A percentile compares a stretch with the other conserved stretches of the same genome.
Conservation (phyloP, 169 alveolate genomes). For the Plasmodium relictum region DNA sequence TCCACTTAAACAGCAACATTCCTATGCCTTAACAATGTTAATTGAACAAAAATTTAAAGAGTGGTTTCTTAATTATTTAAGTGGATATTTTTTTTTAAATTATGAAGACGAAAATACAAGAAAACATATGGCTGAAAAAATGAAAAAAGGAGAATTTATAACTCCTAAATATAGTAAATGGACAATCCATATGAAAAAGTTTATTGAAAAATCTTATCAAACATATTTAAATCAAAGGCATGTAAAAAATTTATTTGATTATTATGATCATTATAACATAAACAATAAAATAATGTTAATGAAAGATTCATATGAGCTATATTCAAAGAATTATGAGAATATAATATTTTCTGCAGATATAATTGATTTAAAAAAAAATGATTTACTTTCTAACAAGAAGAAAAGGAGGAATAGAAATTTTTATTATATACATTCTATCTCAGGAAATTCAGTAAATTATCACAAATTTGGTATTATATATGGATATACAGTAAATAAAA, state of each 20-base stretch:
- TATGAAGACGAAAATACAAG: slow-evolving; percentile 28
- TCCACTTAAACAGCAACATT: slow-evolving; percentile 17
- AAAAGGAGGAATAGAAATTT: neutral
- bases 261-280: slow-evolving; percentile 37
- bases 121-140: slow-evolving; percentile 16
- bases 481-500: slow-evolving; percentile 44
- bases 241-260: slow-evolving; percentile 14
- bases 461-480: slow-evolving; percentile 49
- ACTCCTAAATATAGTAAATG: slow-evolving; percentile 49
- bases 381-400: slow-evolving; percentile 3
- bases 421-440: slow-evolving; percentile 18
- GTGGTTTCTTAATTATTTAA: slow-evolving; percentile 34
- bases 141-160: slow-evolving; percentile 12
- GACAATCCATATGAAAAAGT: slow-evolving; percentile 23
- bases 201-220: slow-evolving; percentile 15
- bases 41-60: slow-evolving; percentile 31
- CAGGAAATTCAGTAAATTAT: slow-evolving; percentile 38
- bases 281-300: slow-evolving; percentile 48
- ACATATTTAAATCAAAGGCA: slow-evolving; percentile 41
- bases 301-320: slow-evolving; percentile 57
- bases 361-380: slow-evolving; percentile 35
- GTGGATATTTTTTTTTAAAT: slow-evolving; percentile 23
- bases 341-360: slow-evolving; percentile 37
- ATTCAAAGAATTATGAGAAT: slow-evolving; percentile 22
- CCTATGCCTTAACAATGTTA: slow-evolving; percentile 28